Conservation (phyloP, 2,329 filamentous ascomycete genomes). For the Nemania abortiva region DNA sequence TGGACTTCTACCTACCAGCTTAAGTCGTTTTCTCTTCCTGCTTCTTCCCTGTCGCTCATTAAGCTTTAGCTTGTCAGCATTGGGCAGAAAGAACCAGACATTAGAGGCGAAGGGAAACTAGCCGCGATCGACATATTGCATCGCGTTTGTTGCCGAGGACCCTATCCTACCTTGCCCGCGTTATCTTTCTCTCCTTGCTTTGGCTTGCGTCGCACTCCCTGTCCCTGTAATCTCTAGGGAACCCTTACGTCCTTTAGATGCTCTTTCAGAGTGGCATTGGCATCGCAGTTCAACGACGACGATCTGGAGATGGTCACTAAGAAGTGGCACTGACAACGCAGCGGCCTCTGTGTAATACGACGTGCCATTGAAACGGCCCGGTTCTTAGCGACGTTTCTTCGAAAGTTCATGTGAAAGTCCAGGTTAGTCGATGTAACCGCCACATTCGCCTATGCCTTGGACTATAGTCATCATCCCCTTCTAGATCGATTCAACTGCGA, state of each 20-base stretch:
- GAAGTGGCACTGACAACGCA: slow-evolving; percentile 16
- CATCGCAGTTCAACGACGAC: slow-evolving; percentile 11
- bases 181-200: slow-evolving; percentile 20
- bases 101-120: slow-evolving; percentile 22
- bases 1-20: slow-evolving; percentile 12
- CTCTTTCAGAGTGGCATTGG: slow-evolving; percentile 34
- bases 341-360: not conserved
- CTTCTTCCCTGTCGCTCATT: slow-evolving; percentile 22
- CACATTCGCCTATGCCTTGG: slow-evolving; percentile 7
- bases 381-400: slow-evolving; percentile 13
- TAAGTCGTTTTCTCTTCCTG: slow-evolving; percentile 11
- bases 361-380: slow-evolving; percentile 3
- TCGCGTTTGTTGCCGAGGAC: slow-evolving; percentile 1
- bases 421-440: slow-evolving; percentile 33
- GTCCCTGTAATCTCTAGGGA: slow-evolving; percentile 43
- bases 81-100: slow-evolving; percentile 21
- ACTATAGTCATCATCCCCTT: slow-evolving; percentile 14
- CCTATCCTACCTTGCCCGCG: slow-evolving; percentile 12
- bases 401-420: slow-evolving; percentile 8
- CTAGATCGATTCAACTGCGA: slow-evolving; percentile 31
- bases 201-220: slow-evolving; percentile 7
- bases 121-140: slow-evolving; percentile 24
- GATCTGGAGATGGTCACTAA: slow-evolving; percentile 19
- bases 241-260: slow-evolving; percentile 31
- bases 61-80: slow-evolving; percentile 10